These are phyloP conservation scores for Daldinia sp. DNA, from an alignment of 2,329 filamentous ascomycete genomes.

Conservation along the genomic window DNA sequence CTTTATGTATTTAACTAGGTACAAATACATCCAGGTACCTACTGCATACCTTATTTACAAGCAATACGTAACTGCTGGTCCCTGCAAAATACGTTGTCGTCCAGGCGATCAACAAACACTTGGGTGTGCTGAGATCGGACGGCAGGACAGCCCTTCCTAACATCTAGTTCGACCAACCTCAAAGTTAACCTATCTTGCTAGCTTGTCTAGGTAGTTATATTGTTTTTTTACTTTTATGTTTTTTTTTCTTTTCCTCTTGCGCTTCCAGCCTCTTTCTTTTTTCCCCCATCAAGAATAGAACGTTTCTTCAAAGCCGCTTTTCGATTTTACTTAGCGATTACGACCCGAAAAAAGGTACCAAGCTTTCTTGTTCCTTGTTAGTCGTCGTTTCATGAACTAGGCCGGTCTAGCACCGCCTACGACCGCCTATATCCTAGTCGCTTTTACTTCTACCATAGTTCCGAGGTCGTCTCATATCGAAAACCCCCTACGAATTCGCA, in stretches of 20 bases:
- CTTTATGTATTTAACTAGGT: not conserved
- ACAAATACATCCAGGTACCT: not conserved
- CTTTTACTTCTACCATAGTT: conserved; percentile 31
- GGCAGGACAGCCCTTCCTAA: conserved; percentile 5
- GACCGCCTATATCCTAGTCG: conserved; percentile 16
- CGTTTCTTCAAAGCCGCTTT: conserved; percentile 5
- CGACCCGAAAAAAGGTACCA: conserved; percentile 2
- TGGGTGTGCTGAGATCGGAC: conserved; percentile 16
- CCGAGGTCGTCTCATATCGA: conserved; percentile 30
- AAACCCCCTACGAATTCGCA: conserved; percentile 7
- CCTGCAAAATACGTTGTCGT: conserved; percentile 17
- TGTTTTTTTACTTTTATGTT: conserved; percentile 2
- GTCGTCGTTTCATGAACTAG: conserved; percentile 29
- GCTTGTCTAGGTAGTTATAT: not conserved
- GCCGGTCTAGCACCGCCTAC: conserved; percentile 2
- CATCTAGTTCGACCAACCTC: not conserved
- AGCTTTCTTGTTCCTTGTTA: conserved; percentile 17
- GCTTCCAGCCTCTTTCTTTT: not conserved
- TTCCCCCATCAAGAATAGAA: not conserved
- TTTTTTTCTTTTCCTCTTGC: not conserved
- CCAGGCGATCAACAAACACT: conserved; percentile 22
- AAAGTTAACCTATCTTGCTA: not conserved
- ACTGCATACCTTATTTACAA: no score
- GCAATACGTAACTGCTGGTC: not conserved
- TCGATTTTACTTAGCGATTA: conserved; percentile 14